Evolutionary conservation across 768 basidiomycete species (phyloP).

Genomic region (Boletus patriciae): DNA sequence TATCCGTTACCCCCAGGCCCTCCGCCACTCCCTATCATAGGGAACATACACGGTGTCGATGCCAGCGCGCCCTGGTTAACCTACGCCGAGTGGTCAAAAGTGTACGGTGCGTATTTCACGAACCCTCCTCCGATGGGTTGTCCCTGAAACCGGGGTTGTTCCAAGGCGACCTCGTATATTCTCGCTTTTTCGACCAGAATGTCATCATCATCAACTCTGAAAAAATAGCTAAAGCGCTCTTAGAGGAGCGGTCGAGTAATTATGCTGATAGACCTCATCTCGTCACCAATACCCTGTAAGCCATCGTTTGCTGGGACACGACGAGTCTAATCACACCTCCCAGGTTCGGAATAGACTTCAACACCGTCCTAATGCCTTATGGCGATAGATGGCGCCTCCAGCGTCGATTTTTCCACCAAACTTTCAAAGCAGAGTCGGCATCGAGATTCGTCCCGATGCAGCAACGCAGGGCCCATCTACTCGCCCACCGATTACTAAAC

Average conservation of each 20-base stretch:
- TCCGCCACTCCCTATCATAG: conserved; percentile 15
- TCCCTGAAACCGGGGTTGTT: neutral
- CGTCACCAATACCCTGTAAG: conserved; percentile 15
- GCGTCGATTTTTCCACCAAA: conserved; percentile 20
- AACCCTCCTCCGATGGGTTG: neutral
- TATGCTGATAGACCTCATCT: conserved; percentile 22
- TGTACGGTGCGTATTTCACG: conserved; percentile 2
- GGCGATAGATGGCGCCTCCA: conserved; percentile 21
- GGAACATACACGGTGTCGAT: conserved; percentile 14
- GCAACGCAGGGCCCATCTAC: conserved; percentile 7
- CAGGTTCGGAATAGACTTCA: conserved; percentile 21
- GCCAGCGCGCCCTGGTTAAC: conserved; percentile 12
- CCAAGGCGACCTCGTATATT: conserved; percentile 16
- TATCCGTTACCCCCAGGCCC: conserved; percentile 14
- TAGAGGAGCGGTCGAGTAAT: conserved; percentile 20
- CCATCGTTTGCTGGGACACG: neutral
- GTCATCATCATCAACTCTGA: conserved; percentile 16
- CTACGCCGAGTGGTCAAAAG: conserved; percentile 14
- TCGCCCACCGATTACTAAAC: conserved; percentile 7
- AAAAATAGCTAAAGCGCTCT: conserved; percentile 11
- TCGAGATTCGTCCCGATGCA: conserved; percentile 19
- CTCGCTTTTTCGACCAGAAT: conserved; percentile 11
- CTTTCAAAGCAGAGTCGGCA: conserved; percentile 8
- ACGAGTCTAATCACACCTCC: neutral
- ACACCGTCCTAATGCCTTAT: conserved; percentile 16